Evolutionary conservation across 148 eudicot species (phyloP), one percentile per base, ranked within the genome.

Genomic region (Bassia scoparia): DNA sequence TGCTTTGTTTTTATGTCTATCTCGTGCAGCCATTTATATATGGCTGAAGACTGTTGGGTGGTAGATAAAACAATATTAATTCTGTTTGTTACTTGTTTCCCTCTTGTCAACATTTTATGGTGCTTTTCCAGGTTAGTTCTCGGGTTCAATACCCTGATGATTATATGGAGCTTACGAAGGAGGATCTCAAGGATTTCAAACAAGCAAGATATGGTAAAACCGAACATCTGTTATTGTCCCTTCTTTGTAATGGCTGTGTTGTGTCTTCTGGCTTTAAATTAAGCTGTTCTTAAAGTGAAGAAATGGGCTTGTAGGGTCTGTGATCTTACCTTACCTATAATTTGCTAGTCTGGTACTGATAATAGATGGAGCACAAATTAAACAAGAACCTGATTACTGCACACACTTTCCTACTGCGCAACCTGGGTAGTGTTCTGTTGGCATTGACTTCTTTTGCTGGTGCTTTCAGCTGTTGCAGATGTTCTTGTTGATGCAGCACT

Each of bases 401-500:
- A 44, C 55, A 3, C 5, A 44, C 53, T 35, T 60, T 44, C 29
- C 67, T 21, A 30, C 33, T 58, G 27, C 33, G 24, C 8, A 24
- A 37, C 33, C 20, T 49, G 34, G 61, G 23, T 43, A 12, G 31
- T 44, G 34, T 35, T 31, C 21, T 79, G 49, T 60, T 69, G 71
- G 66, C 69, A 68, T 49, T 80, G 53, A 72, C 67, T 33, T 37
- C 35, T 68, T 63, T 70, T 62, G 64, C 67, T 79, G 52, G 69
- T 85, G 62, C 73, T 83, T 77, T 68, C 82, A 95, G 99, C 95
- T 84, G 96, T 95, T 69, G 99, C 96, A 70, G 99, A 95, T 86
- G 97, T 95, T 77, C 89, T 95, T 55, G 86, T 91, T 83, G 99
- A 95, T 84, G 96, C 97, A 48, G 97, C 99, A 41, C 76, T 95